phyloP scores from a whole-genome alignment of 2,329 filamentous ascomycete genomes.

The Ilyonectria mors-panacis region DNA sequence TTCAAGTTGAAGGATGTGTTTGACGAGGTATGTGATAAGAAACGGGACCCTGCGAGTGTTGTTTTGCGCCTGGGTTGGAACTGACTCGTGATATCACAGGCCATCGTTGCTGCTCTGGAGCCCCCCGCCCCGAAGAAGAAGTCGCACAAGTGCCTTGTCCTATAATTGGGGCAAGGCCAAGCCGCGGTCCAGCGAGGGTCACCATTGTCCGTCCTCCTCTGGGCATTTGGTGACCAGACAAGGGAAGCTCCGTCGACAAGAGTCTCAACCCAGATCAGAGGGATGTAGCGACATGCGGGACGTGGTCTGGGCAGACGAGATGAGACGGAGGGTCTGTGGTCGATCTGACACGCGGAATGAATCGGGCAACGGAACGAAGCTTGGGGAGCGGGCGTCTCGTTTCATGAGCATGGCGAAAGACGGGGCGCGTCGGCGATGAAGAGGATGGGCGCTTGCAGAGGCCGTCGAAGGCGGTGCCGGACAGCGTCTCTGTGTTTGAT shows the following conservation, averaged over 20 bases:
- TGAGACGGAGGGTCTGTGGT: constrained; percentile 31
- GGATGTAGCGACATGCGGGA: constrained; percentile 33
- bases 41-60: neutral
- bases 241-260: constrained; percentile 31
- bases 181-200: constrained; percentile 28
- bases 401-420: constrained; percentile 38
- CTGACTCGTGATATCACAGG: constrained; percentile 67
- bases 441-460: constrained; percentile 24
- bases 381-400: constrained; percentile 42
- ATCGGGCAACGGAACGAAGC: constrained; percentile 44
- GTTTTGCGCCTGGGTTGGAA: neutral
- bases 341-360: constrained; percentile 37
- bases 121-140: constrained; percentile 88
- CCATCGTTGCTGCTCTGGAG: constrained; percentile 95
- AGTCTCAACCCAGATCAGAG: constrained; percentile 34
- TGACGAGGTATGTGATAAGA: constrained; percentile 82
- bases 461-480: constrained; percentile 23
- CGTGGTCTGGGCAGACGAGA: constrained; percentile 32
- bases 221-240: constrained; percentile 27
- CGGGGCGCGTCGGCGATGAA: constrained; percentile 29
- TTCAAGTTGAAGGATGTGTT: constrained; percentile 99
- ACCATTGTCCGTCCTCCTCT: constrained; percentile 35
- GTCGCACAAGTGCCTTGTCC: constrained; percentile 77
- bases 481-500: constrained; percentile 33
- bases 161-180: constrained; percentile 61